These are phyloP conservation scores for Rhododendron williamsianum DNA, from an alignment of 148 eudicot species.

Conservation along the genomic window DNA sequence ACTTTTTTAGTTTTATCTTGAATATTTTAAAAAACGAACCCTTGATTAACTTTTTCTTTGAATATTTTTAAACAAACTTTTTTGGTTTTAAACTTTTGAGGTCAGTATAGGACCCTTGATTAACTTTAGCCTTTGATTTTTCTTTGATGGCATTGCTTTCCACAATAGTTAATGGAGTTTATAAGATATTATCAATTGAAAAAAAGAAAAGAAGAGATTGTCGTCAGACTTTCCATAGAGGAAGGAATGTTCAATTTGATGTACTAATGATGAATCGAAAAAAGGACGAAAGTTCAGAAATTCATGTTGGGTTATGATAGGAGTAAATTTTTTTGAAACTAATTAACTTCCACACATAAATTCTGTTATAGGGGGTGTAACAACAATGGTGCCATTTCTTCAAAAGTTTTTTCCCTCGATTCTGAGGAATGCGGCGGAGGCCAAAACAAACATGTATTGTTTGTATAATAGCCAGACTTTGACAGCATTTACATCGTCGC, in stretches of 20 bases:
- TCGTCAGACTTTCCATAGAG: too few relatives aligned
- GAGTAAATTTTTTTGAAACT: not conserved
- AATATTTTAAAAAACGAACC: too few relatives aligned
- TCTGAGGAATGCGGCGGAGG: constrained; percentile 28
- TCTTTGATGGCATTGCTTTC: not conserved
- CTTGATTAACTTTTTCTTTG: too few relatives aligned
- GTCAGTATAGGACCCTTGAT: too few relatives aligned
- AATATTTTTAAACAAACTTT: too few relatives aligned
- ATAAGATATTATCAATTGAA: not conserved
- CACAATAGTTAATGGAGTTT: not conserved
- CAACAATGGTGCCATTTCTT: constrained; percentile 57
- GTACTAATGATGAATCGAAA: too few relatives aligned
- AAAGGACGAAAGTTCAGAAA: not conserved
- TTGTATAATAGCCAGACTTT: constrained; percentile 45
- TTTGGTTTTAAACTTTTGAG: too few relatives aligned
- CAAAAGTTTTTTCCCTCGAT: constrained; percentile 52
- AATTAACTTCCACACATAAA: not conserved
- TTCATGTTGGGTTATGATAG: not conserved
- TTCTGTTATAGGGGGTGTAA: constrained; percentile 46
- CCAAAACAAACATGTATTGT: constrained; percentile 48
- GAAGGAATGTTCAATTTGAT: too few relatives aligned
- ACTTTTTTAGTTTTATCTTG: too few relatives aligned
- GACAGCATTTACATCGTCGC: constrained; percentile 55
- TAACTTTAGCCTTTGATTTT: not conserved
- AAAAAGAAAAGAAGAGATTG: too few relatives aligned